Evolutionary conservation across 2,329 filamentous ascomycete species (phyloP), one percentile per base, ranked within the genome.

Genomic region (Alternaria tenuissima): DNA sequence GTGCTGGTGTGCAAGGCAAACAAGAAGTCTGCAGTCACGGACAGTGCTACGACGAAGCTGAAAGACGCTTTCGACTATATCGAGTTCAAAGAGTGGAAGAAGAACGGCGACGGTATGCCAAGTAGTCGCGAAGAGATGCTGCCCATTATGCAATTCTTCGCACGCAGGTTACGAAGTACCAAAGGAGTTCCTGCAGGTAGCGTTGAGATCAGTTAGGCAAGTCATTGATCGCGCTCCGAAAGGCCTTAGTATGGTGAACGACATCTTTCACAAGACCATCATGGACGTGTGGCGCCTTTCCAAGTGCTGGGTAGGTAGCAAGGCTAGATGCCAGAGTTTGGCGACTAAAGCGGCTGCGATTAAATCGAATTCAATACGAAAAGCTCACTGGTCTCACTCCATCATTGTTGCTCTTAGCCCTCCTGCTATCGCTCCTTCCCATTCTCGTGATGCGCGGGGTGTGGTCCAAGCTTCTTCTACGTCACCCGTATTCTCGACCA

Each of bases 91-190:
- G 77, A 79, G 52, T 80, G 78, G 78, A 76, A 70, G 71, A 87
- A 89, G 73, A 78, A 77, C 3, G 91, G 89, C 6, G 92, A 96
- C 77, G 86, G 85, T 1, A 97, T 97, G 94, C 93, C 93, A n/a
- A 82, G 84, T 46, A 90, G 85, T 74, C 84, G 90, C 54, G 93
- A 96, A 11, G 94, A 98, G 83, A 94, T 96, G 85, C 74, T 94
- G 71, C 93, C 94, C 0, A 86, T 97, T 61, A 97, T 97, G 93
- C 87, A 90, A 72, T 97, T 89, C 76, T 86, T 93, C 70, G 89
- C 89, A 0, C 85, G 89, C 52, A 85, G 89, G 70, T 77, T 95
- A 68, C 72, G 80, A 64, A 87, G 85, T 67, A 80, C 77, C 43
- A 82, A 79, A 56, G 85, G 85, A 1, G 82, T 86, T 7, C 85